Evolutionary conservation across 768 basidiomycete species (phyloP), one percentile per base, ranked within the genome.

Genomic region (Paxillus involutus): DNA sequence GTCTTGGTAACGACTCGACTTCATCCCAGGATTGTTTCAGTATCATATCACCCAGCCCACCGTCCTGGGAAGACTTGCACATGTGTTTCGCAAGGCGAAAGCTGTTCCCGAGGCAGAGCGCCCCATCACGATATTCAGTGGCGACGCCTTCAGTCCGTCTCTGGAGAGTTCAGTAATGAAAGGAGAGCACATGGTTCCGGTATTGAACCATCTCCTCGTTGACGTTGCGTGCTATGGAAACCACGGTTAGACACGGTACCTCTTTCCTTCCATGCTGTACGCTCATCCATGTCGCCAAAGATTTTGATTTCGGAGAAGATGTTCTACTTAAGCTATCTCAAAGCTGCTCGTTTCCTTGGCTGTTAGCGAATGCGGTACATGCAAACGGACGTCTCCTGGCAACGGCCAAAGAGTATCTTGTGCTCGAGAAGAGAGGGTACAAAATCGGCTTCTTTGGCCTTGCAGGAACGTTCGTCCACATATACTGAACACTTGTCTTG

Each of bases 351-450:
- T 49, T 60, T 51, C 58, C 58, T 3, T 54, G 54, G 52, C 30
- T 63, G 11, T 50, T 51, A 12, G 52, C 37, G 11, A 60, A 60
- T 17, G 48, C 50, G 10, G 58, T 52, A n/a, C 56, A 53, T 8
- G 30, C 44, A 2, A 46, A 45, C 10, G 45, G 55, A 40, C 35
- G 41, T 24, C 36, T 39, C 35, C 42, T 55, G 40, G 52, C 53
- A 3, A 43, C 35, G 2, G 39, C 53, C 48, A 49, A 56, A 50
- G 58, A 52, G 6, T 32, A 56, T n/a, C 44, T 47, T 32, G 47
- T 52, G 4, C 44, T 57, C 17, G 50, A 58, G 21, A 40, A 47
- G 39, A 55, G 55, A 19, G 41, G 44, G 19, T 44, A 55, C 47
- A 11, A 14, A 36, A 55, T 52, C 19, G 44, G 51, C 32, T 52